These are phyloP conservation scores for Xylaria multiplex DNA, from an alignment of 2,329 filamentous ascomycete genomes.

Conservation along the genomic window DNA sequence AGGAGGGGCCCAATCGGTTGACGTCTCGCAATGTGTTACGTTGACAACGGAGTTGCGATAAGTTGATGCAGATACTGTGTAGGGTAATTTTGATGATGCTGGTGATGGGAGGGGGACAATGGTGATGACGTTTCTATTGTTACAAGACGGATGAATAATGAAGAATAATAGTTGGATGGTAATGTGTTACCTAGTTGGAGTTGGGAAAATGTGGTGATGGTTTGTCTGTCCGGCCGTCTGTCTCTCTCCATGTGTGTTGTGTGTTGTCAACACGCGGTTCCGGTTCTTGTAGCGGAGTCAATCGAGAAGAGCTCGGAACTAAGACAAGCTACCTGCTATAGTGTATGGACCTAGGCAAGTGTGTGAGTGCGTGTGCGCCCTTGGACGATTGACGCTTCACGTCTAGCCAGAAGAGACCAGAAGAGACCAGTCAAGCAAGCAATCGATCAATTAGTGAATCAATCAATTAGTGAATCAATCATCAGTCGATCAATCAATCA, in stretches of 20 bases:
- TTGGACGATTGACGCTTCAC: slow-evolving; percentile 4
- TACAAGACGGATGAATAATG: neutral
- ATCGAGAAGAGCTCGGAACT: neutral
- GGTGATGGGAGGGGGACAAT: neutral
- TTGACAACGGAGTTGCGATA: slow-evolving; percentile 11
- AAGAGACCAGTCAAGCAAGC: too few species aligned
- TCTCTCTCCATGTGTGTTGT: slow-evolving; percentile 3
- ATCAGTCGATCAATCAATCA: slow-evolving; percentile 4
- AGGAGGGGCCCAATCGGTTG: slow-evolving; percentile 17
- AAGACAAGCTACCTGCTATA: neutral
- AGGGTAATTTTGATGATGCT: neutral
- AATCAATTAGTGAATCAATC: neutral
- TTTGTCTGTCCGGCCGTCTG: neutral
- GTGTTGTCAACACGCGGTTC: slow-evolving; percentile 27
- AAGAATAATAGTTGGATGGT: too few species aligned
- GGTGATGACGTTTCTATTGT: neutral
- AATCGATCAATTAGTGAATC: neutral
- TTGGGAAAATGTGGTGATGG: slow-evolving; percentile 4
- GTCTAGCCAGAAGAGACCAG: neutral
- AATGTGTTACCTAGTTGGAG: neutral
- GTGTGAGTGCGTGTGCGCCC: too few species aligned
- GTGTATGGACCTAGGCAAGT: neutral
- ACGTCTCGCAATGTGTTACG: slow-evolving; percentile 13
- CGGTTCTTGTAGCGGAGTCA: slow-evolving; percentile 4
- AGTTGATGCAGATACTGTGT: neutral